Conservation (phyloP, 345 rosid species). For the Eucalyptus cloeziana region DNA sequence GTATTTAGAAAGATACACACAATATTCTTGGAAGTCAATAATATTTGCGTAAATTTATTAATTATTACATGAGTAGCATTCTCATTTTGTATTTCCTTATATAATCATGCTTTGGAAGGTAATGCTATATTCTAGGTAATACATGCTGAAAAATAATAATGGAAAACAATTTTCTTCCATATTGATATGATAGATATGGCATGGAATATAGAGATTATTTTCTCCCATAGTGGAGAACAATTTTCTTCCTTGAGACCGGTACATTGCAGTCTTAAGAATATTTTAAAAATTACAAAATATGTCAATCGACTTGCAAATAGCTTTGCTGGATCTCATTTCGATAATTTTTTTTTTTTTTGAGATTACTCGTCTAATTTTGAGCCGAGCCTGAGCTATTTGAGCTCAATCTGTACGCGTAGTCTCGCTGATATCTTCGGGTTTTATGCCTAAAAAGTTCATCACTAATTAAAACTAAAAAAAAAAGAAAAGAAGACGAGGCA, state of each 20-base stretch:
- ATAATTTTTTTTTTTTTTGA: too few species aligned
- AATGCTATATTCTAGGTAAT: neutral
- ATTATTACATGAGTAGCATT: neutral
- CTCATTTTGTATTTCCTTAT: neutral
- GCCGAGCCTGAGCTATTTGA: too few species aligned
- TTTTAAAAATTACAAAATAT: neutral
- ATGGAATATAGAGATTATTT: neutral
- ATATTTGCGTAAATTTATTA: neutral
- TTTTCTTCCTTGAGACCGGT: neutral
- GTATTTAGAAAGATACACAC: neutral
- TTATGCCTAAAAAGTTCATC: too few species aligned
- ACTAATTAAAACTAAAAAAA: too few species aligned
- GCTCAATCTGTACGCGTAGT: too few species aligned
- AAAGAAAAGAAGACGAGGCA: rapidly evolving
- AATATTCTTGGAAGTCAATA: neutral
- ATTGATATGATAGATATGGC: neutral
- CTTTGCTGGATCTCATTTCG: neutral
- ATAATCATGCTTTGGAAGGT: neutral
- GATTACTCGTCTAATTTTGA: neutral
- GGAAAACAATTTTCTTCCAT: neutral
- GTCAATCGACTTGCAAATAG: neutral
- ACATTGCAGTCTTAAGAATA: neutral
- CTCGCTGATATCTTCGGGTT: too few species aligned
- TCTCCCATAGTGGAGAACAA: neutral
- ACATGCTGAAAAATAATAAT: neutral